Evolutionary conservation across 2,329 filamentous ascomycete genomes (phyloP).

Genomic region (Xylaria digitata): DNA sequence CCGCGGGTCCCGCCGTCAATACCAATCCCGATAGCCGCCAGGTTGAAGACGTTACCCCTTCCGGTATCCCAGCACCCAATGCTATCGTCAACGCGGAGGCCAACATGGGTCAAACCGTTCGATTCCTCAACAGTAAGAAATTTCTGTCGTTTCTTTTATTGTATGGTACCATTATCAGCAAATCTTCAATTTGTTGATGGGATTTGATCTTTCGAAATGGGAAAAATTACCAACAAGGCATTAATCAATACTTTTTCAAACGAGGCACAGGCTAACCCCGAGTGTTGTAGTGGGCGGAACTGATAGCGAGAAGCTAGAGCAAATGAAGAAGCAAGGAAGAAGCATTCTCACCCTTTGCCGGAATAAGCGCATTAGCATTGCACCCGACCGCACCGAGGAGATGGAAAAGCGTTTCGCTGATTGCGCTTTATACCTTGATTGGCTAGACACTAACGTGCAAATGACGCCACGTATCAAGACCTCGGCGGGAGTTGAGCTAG

Average conservation of each 20-base stretch:
- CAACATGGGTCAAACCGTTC: background rate
- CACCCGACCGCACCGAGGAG: constrained; percentile 20
- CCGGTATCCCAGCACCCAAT: background rate
- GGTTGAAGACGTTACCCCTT: background rate
- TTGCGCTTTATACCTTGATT: constrained; percentile 39
- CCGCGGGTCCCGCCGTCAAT: background rate
- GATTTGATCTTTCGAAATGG: no score
- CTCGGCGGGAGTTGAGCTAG: background rate
- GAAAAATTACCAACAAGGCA: background rate
- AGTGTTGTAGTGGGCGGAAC: constrained; percentile 22
- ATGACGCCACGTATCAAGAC: constrained; percentile 41
- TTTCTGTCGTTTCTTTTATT: background rate
- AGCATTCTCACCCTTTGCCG: constrained; percentile 25
- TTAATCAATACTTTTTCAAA: no score
- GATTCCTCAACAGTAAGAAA: constrained; percentile 26
- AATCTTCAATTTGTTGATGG: background rate
- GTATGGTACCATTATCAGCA: no score
- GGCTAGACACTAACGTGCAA: constrained; percentile 40
- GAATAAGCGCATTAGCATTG: constrained; percentile 4
- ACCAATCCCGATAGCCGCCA: background rate
- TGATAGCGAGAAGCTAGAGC: constrained; percentile 5
- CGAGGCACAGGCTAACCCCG: background rate
- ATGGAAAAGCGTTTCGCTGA: constrained; percentile 29
- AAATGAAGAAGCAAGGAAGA: constrained; percentile 28
- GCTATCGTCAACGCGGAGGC: background rate